These are phyloP conservation scores for Aspergillus diversus DNA, from an alignment of 495 filamentous ascomycete genomes.

Conservation along the genomic window DNA sequence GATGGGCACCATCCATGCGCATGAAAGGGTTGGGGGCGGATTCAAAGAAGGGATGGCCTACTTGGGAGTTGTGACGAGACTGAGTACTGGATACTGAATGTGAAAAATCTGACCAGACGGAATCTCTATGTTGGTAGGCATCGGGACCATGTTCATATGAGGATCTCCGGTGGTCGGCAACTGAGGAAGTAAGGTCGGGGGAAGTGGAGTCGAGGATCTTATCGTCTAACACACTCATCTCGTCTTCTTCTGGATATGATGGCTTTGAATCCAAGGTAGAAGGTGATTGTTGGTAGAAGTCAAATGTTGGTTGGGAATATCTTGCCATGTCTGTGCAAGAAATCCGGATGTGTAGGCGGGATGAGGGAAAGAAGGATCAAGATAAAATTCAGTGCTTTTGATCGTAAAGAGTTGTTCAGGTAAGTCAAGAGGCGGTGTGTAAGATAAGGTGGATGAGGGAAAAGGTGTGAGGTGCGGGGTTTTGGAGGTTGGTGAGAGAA, in stretches of 20 bases:
- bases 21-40: conserved; percentile 56
- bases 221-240: conserved; percentile 80
- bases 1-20: conserved; percentile 58
- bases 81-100: conserved; percentile 47
- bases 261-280: conserved; percentile 64
- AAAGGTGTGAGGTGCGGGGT: conserved; percentile 20
- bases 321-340: conserved; percentile 44
- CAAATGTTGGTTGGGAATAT: conserved; percentile 51
- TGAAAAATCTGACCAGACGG: conserved; percentile 75
- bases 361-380: conserved; percentile 14
- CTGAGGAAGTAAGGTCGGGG: conserved; percentile 66
- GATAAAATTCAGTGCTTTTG: conserved; percentile 17
- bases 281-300: conserved; percentile 65
- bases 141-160: conserved; percentile 70
- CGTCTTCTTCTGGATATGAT: conserved; percentile 77
- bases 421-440: conserved; percentile 29
- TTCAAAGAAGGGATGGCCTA: conserved; percentile 41
- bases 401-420: conserved; percentile 5
- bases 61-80: conserved; percentile 44
- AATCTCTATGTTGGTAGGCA: conserved; percentile 74
- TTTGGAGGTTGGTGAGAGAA: conserved; percentile 21
- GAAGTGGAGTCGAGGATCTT: conserved; percentile 77
- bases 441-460: conserved; percentile 19
- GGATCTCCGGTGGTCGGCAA: conserved; percentile 64
- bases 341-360: conserved; percentile 33